Conservation (phyloP, 1,139 yeast genomes). For the Diutina pseudorugosa region DNA sequence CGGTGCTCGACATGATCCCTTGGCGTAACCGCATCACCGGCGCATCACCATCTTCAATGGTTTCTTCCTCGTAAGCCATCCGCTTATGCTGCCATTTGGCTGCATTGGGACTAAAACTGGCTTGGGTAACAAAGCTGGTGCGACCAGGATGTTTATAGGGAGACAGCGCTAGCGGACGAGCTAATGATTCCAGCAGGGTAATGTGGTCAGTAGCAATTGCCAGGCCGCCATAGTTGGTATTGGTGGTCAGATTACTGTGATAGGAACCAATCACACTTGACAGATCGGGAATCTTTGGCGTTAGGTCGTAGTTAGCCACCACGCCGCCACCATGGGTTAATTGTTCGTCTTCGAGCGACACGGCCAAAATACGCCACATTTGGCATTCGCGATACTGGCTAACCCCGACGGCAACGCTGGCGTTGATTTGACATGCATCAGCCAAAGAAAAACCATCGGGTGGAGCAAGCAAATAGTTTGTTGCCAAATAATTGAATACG, state of each 20-base stretch:
- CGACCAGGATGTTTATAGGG: neutral
- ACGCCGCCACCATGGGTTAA: neutral
- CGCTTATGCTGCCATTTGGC: neutral
- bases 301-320: constrained; percentile 7
- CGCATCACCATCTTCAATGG: neutral
- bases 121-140: neutral
- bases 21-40: neutral
- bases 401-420: constrained; percentile 44
- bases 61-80: neutral
- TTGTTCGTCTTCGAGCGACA: constrained; percentile 36
- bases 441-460: constrained; percentile 39
- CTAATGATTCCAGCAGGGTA: neutral
- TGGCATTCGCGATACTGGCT: constrained; percentile 48
- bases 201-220: constrained; percentile 2
- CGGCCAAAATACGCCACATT: constrained; percentile 56
- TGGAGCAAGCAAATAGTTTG: constrained; percentile 26
- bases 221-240: constrained; percentile 24
- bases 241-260: constrained; percentile 33
- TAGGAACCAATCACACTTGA: constrained; percentile 33
- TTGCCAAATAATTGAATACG: constrained; percentile 30
- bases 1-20: neutral
- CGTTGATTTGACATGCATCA: constrained; percentile 49
- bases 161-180: neutral
- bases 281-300: constrained; percentile 28
- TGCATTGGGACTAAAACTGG: neutral